phyloP scores from a whole-genome alignment of 306 rosid species.

The Prunus campanulata region DNA sequence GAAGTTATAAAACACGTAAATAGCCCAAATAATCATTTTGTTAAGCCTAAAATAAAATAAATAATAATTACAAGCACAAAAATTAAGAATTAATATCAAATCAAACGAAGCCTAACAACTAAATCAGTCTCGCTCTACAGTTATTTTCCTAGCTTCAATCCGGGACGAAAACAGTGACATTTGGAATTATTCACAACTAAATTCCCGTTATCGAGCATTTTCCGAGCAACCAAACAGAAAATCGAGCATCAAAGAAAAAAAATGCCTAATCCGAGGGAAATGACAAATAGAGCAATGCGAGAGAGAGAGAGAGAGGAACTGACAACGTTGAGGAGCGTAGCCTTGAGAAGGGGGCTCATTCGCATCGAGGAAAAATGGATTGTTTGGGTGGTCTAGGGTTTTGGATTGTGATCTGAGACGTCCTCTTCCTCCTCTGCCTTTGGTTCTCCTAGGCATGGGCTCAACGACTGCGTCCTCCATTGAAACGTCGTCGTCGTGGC shows the following conservation, averaged over 20 bases:
- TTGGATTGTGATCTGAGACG: not conserved
- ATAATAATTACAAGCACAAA: not conserved
- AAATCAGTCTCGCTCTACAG: not conserved
- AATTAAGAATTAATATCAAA: too few species aligned
- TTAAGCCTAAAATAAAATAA: not conserved
- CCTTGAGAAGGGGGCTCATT: not conserved
- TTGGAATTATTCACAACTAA: not conserved
- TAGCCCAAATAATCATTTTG: not conserved
- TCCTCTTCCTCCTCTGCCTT: not conserved
- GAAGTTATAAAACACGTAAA: too few species aligned
- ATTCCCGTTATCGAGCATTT: not conserved
- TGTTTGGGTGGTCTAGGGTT: constrained; percentile 1
- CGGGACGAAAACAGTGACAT: too few species aligned
- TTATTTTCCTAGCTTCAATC: not conserved
- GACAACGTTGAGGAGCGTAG: constrained; percentile 2
- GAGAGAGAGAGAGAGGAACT: not conserved
- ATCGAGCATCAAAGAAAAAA: not conserved
- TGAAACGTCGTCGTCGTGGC: not conserved
- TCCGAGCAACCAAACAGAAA: constrained; percentile 3
- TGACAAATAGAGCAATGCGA: not conserved
- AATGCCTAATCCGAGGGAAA: not conserved
- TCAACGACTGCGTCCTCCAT: not conserved
- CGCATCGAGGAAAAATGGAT: not conserved
- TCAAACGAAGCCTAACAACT: too few species aligned
- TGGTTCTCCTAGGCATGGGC: not conserved